phyloP scores from a whole-genome alignment of 2,329 filamentous ascomycete genomes.

The Arthroderma sp. region DNA sequence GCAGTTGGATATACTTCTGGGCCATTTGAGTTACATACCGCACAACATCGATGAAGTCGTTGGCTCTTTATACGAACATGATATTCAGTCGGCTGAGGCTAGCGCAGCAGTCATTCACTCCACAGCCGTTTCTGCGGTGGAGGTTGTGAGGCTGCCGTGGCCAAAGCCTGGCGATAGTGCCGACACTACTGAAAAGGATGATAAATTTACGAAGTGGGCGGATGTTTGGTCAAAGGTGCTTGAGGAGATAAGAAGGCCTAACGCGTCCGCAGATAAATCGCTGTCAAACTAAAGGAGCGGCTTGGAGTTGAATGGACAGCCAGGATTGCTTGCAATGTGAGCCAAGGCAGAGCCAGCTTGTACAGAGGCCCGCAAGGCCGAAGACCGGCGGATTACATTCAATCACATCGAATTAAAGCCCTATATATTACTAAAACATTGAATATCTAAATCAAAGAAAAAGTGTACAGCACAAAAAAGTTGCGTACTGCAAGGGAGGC shows the following conservation, averaged over 20 bases:
- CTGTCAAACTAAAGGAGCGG: too few relatives aligned
- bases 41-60: slow-evolving; percentile 34
- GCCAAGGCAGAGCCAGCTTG: too few relatives aligned
- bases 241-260: slow-evolving; percentile 26
- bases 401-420: too few relatives aligned
- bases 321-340: too few relatives aligned
- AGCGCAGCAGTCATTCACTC: slow-evolving; percentile 22
- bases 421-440: too few relatives aligned
- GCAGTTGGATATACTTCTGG: slow-evolving; percentile 24
- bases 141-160: slow-evolving; percentile 61
- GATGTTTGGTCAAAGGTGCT: slow-evolving; percentile 40
- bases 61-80: slow-evolving; percentile 31
- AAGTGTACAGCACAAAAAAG: neutral
- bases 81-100: slow-evolving; percentile 21
- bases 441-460: too few relatives aligned
- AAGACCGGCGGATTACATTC: too few relatives aligned
- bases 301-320: too few relatives aligned
- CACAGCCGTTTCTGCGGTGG: slow-evolving; percentile 52
- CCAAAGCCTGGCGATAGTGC: slow-evolving; percentile 43
- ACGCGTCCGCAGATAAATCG: neutral
- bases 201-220: slow-evolving; percentile 72
- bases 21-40: slow-evolving; percentile 24
- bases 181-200: slow-evolving; percentile 45
- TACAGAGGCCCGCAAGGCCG: too few relatives aligned
- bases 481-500: neutral